Conservation (phyloP, 75 land plant species). For the Pinus albicaulis region DNA sequence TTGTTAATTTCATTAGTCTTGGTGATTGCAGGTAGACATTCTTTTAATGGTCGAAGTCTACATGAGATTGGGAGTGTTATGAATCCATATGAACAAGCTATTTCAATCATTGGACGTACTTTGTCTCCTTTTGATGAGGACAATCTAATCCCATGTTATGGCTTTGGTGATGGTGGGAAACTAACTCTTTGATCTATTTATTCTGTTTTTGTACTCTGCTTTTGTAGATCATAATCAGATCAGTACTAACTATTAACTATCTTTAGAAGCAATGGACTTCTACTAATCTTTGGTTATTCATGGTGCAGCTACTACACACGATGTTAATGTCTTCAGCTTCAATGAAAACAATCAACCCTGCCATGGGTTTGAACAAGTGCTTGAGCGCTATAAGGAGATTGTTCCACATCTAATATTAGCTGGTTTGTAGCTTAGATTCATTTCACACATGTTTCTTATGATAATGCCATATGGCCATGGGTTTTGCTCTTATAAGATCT, state of each 20-base stretch:
- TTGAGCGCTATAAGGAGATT: conserved; percentile 34
- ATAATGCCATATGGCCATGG: neutral
- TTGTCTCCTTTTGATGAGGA: conserved; percentile 89
- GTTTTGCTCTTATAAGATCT: neutral
- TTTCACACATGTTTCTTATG: neutral
- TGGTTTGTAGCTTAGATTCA: conserved; percentile 17
- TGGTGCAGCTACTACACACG: conserved; percentile 38
- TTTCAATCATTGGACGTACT: conserved; percentile 79
- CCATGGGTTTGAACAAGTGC: conserved; percentile 51
- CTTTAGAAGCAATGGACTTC: conserved; percentile 10
- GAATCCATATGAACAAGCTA: conserved; percentile 92
- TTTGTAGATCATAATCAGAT: no score
- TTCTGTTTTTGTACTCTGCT: neutral
- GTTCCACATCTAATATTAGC: conserved; percentile 46
- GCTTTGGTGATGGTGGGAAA: conserved; percentile 80
- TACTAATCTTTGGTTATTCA: neutral
- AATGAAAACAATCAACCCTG: conserved; percentile 47
- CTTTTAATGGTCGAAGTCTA: conserved; percentile 63
- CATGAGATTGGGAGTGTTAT: conserved; percentile 54
- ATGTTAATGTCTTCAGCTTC: conserved; percentile 49
- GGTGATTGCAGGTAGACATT: conserved; percentile 48
- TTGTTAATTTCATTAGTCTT: conserved; percentile 6
- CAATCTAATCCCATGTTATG: conserved; percentile 86
- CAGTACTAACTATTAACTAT: no score
- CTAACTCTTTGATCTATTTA: neutral